phyloP scores from a whole-genome alignment of 371 early-diverging fungal species.

The Mycotypha africana region DNA sequence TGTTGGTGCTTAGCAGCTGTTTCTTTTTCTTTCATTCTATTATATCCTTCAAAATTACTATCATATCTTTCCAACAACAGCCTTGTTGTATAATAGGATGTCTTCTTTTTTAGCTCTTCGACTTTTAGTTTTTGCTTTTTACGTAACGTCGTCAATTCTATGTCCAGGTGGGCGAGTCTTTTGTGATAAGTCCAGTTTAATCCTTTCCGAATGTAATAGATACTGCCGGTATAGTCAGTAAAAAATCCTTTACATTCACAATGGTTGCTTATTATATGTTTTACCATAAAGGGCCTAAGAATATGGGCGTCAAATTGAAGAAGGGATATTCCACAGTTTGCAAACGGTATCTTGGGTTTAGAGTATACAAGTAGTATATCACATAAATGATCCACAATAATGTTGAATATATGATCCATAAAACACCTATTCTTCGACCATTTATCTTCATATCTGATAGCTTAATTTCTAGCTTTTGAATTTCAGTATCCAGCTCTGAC shows the following conservation, averaged over 20 bases:
- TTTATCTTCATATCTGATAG: constrained; percentile 58
- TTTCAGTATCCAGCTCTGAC: constrained; percentile 69
- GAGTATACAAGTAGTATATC: constrained; percentile 34
- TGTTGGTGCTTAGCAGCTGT: too few relatives aligned
- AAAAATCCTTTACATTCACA: too few relatives aligned
- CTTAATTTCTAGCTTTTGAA: constrained; percentile 64
- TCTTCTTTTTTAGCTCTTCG: constrained; percentile 88
- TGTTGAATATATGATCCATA: constrained; percentile 70
- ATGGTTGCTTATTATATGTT: background rate
- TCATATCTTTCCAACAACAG: constrained; percentile 90
- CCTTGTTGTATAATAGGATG: constrained; percentile 83
- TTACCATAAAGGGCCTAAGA: constrained; percentile 40
- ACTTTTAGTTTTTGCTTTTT: constrained; percentile 63
- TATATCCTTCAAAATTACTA: constrained; percentile 7
- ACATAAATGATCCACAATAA: constrained; percentile 63
- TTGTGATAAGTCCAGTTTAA: constrained; percentile 53
- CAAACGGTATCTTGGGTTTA: too few relatives aligned
- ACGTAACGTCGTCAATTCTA: constrained; percentile 43
- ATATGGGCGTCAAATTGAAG: too few relatives aligned
- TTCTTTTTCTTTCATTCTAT: constrained; percentile 14
- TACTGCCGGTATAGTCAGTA: too few relatives aligned
- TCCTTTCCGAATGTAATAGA: constrained; percentile 42
- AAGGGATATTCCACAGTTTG: too few relatives aligned
- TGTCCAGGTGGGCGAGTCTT: constrained; percentile 55
- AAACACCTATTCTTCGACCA: constrained; percentile 54